Evolutionary conservation across 352 stramenopile species (phyloP).

Genomic region (Globisporangium megalacanthum): DNA sequence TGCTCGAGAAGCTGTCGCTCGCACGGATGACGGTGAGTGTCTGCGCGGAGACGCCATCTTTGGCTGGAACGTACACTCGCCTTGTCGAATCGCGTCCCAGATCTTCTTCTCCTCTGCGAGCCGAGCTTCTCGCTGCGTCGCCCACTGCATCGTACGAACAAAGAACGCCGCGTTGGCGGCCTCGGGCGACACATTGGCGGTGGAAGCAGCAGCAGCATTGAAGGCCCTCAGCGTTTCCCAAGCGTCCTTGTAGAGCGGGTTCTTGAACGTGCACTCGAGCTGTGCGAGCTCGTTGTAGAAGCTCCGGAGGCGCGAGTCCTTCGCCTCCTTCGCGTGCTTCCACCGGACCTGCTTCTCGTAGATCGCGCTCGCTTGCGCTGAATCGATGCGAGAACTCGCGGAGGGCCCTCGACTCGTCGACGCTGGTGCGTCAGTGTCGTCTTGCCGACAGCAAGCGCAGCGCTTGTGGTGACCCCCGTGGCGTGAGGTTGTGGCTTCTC

Average conservation of each 20-base stretch:
- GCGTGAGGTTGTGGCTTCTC: neutral
- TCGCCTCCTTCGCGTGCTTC: constrained; percentile 42
- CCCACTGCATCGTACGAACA: constrained; percentile 38
- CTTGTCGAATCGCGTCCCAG: constrained; percentile 27
- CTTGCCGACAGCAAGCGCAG: constrained; percentile 22
- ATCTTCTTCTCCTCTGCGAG: constrained; percentile 32
- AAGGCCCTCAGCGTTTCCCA: constrained; percentile 16
- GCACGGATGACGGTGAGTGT: too few species aligned
- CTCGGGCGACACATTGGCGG: neutral
- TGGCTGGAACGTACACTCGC: constrained; percentile 59
- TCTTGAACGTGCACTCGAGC: constrained; percentile 50
- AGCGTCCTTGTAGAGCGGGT: constrained; percentile 42
- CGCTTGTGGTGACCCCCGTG: constrained; percentile 6
- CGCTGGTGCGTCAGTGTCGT: neutral
- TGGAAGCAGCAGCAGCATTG: neutral
- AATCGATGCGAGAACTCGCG: constrained; percentile 13
- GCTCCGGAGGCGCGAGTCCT: constrained; percentile 25
- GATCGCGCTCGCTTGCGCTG: constrained; percentile 31
- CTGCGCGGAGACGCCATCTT: constrained; percentile 11
- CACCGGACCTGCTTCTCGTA: constrained; percentile 58
- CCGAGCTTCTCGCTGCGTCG: constrained; percentile 24
- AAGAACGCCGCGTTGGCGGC: constrained; percentile 38
- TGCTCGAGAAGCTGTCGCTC: neutral
- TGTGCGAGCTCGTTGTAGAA: constrained; percentile 27
- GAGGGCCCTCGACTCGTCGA: neutral